Percentiles rank a stretch among this genome's conserved stretches.
phyloP scores from a whole-genome alignment of 352 stramenopile species.

The Albugo laibachii region DNA sequence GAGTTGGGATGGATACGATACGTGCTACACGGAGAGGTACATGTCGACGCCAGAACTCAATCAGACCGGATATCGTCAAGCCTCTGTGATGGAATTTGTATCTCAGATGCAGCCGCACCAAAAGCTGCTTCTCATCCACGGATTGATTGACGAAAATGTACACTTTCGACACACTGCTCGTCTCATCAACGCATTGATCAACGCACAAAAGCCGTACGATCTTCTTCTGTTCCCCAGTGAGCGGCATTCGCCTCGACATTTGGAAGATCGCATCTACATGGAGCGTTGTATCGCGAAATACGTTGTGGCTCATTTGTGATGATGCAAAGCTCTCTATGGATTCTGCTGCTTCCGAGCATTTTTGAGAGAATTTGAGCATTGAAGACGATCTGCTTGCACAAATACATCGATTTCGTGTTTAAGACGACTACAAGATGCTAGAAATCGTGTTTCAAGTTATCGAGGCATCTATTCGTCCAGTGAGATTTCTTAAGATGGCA shows the following conservation, averaged over 20 bases:
- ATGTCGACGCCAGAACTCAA: slow-evolving; percentile 91
- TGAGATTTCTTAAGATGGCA: too few relatives aligned
- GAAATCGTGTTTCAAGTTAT: too few relatives aligned
- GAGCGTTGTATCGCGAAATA: slow-evolving; percentile 86
- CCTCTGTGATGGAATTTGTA: slow-evolving; percentile 85
- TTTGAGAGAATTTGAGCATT: background rate
- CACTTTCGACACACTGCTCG: slow-evolving; percentile 95
- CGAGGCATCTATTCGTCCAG: too few relatives aligned
- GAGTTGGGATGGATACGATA: slow-evolving; percentile 97
- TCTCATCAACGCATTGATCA: slow-evolving; percentile 92
- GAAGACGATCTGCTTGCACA: background rate
- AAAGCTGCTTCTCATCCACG: slow-evolving; percentile 91
- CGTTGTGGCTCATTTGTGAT: slow-evolving; percentile 52
- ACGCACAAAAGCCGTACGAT: slow-evolving; percentile 89
- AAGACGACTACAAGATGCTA: background rate
- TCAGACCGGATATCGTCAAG: slow-evolving; percentile 77
- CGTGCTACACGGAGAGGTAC: slow-evolving; percentile 96
- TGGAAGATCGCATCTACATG: slow-evolving; percentile 90
- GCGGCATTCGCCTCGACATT: slow-evolving; percentile 85
- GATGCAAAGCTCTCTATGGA: too few relatives aligned
- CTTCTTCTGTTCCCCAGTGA: slow-evolving; percentile 92
- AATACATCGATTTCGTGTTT: slow-evolving; percentile 1
- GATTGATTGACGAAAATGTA: slow-evolving; percentile 96
- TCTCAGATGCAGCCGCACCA: slow-evolving; percentile 72
- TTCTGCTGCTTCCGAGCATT: too few relatives aligned